Base-by-base conservation (phyloP, 2,329 filamentous ascomycete species). In the Apiospora pterosperma region DNA sequence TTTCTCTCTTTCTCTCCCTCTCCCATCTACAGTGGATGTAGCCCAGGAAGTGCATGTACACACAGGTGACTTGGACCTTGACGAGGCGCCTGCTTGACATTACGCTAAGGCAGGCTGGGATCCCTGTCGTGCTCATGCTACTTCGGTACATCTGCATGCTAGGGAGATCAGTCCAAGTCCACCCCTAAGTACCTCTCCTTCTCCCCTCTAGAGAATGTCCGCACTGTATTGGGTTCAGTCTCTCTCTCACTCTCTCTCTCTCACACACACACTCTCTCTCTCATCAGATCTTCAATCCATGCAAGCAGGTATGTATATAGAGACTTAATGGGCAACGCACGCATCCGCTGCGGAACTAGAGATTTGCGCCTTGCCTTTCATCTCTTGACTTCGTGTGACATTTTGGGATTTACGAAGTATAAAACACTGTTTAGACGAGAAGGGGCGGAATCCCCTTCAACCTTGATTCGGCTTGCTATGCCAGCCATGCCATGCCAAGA, bases 1-100 rank as follows among this genome's bases (percentile, higher is more conserved):
- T 4, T 25, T 48, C 28, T 11, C 48, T 55, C 14, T 48, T 28
- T 25, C 21, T 48, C 16, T 14, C 11, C 11, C 41, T n/a, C 21
- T 6, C 19, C n/a, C 11, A 38, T 12, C 5, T 38, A 38, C 38
- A 39, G 38, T 41, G 38, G 16, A 41, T 41, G 38, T 41, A 41
- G 38, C 5, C 16, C 8, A 41, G 38, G 55, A 64, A 63, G 52
- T 63, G 64, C 48, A 34, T 55, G 48, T 55, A 55, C 48, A 34
- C 48, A 16, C 28, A 55, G 48, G 48, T 55, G 28, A 55, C 48
- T 55, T 55, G 48, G 48, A 28, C 36, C 59, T 39, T 38, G 59
- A 61, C 59, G 59, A 63, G 64, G 62, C 64, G 64, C 65, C 66
- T 70, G 66, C 66, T 69, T 64, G 68, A 70, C 68, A 70, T 69